These are phyloP conservation scores for Marchantia polymorpha DNA, from an alignment of 225 moss, liverwort and hornwort species.

Conservation along the genomic window DNA sequence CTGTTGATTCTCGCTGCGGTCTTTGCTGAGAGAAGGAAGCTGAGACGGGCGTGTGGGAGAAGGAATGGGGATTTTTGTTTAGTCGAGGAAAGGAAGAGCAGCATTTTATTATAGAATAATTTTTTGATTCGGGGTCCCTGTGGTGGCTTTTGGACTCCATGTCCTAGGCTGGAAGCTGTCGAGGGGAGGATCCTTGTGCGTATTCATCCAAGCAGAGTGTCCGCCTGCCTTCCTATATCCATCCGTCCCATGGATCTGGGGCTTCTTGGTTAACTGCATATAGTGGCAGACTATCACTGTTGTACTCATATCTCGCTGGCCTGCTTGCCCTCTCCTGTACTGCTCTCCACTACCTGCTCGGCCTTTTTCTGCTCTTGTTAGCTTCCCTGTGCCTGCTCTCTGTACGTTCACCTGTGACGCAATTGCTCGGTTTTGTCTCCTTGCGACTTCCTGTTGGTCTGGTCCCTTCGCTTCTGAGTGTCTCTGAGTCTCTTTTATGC, in stretches of 20 bases:
- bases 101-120: background rate
- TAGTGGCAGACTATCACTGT: constrained; percentile 10
- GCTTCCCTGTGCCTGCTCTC: constrained; percentile 8
- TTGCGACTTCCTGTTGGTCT: background rate
- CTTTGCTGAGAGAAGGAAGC: background rate
- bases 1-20: background rate
- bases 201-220: background rate
- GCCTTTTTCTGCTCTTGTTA: background rate
- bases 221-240: background rate
- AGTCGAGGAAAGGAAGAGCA: background rate
- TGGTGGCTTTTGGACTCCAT: background rate
- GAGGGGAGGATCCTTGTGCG: constrained; percentile 3
- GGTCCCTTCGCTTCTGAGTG: background rate
- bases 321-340: constrained; percentile 3
- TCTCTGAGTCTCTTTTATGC: background rate
- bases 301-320: constrained; percentile 2
- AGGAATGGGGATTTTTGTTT: background rate
- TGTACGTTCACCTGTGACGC: background rate
- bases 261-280: background rate
- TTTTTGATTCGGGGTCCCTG: background rate
- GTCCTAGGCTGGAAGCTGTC: background rate
- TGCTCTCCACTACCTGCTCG: background rate
- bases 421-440: background rate
- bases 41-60: background rate
- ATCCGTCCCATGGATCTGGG: constrained; percentile 13